Percentiles rank a stretch among this genome's conserved stretches.
phyloP scores from a whole-genome alignment of 2,329 filamentous ascomycete species.

The Aspergillus pseudonomiae region DNA sequence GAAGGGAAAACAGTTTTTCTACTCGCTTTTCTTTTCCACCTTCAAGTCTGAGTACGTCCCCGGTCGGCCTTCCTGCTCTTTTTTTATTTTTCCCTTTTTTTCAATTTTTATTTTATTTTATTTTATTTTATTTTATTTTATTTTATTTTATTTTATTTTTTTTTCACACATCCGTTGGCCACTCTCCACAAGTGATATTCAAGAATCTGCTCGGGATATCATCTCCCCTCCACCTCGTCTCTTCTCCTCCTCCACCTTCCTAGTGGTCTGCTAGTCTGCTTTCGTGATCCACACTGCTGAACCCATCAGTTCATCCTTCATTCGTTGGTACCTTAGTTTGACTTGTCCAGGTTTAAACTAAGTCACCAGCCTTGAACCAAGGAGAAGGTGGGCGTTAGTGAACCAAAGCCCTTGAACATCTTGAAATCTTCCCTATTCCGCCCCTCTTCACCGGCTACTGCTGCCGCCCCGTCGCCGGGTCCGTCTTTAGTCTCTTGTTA shows the following conservation, averaged over 20 bases:
- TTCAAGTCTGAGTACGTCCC: conserved; percentile 6
- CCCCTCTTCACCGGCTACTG: conserved; percentile 8
- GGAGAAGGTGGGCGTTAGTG: conserved; percentile 4
- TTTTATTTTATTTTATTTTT: no score
- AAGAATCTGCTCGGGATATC: conserved; percentile 6
- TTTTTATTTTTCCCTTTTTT: not conserved
- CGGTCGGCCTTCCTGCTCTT: conserved; percentile 9
- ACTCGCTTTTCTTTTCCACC: not conserved
- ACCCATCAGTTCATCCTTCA: conserved; percentile 16
- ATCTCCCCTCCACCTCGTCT: conserved; percentile 3
- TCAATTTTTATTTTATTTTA: not conserved
- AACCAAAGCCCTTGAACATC: conserved; percentile 8
- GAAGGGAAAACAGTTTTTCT: not conserved
- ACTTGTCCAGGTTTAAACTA: conserved; percentile 9
- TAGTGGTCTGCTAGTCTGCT: conserved; percentile 10
- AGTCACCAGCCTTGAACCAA: conserved; percentile 13
- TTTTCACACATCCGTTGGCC: not conserved
- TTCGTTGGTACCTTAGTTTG: conserved; percentile 14
- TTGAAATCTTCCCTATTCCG: conserved; percentile 8
- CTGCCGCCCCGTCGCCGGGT: conserved; percentile 15
- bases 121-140: not conserved
- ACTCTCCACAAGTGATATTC: conserved; percentile 1
- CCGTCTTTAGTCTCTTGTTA: conserved; percentile 11
- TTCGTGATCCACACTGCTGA: conserved; percentile 13
- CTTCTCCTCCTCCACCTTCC: conserved; percentile 3